Base-by-base conservation (phyloP, 495 filamentous ascomycete genomes). In the Podospora appendiculata region DNA sequence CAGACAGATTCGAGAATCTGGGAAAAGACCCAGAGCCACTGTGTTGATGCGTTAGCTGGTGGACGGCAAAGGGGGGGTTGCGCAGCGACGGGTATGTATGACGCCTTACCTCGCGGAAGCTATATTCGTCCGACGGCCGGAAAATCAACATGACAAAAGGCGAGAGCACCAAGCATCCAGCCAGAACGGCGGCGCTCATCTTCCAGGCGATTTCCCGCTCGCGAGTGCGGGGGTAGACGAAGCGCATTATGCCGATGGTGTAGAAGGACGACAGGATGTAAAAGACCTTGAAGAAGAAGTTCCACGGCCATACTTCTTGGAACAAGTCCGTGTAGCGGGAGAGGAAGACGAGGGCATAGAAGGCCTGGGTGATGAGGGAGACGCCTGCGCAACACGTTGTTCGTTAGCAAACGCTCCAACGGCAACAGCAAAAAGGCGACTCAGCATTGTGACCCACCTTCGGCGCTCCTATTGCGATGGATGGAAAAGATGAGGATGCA, bases 131-230 rank as follows among this genome's bases (percentile, higher is more conserved):
- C 45, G 66, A 58, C n/a, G 39, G 47, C 38, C 79, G 68, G 58
- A 88, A 79, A 18, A 93, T 80, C 17, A 82, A 58, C 59, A 81
- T 83, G 48, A 83, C 68, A 46, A 92, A 76, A 3, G 85, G 87
- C 19, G 84, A 83, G 40, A 81, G 62, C 41, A 84, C 55, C 39
- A 84, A 54, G 34, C 79, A 81, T 12, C 78, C 83, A 34, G 63
- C 70, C 18, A 89, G 63, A 49, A 82, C 84, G 38, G 76, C 79
- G 17, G 79, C 76, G 14, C 87, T 85, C 44, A 96, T 64, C 64
- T 87, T 92, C 93, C 93, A 98, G 36, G 91, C 89, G 52, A 85
- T 80, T 71, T 98, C 93, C 33, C 82, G 76, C 69, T 97, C 93
- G 14, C 94, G 73, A 1, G 91, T 96, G 7, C 94, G 85, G 4